Evolutionary conservation across 352 stramenopile species (phyloP), one percentile per base, ranked within the genome.

Genomic region (Phytophthora constricta): DNA sequence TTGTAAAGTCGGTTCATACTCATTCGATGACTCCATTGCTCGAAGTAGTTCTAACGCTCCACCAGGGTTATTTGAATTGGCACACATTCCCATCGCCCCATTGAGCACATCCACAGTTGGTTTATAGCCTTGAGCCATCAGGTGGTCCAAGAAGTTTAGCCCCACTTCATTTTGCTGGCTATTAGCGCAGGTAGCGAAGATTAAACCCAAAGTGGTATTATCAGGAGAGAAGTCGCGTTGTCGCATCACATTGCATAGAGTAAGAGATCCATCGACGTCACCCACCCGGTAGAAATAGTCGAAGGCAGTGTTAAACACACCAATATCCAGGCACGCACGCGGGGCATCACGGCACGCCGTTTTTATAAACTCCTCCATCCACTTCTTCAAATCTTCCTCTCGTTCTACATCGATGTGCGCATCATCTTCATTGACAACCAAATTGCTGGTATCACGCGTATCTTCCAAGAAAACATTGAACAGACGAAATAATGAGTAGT

Each of bases 171-270:
- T 70, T 22, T 91, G 62, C 16, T 85, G 70, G 0, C 75, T 56
- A 8, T 57, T 73, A 22, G 72, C 77, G 39, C 80, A 90, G 5
- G 74, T 79, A 16, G 72, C 74, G 49, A 94, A 92, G 34, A 94
- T 59, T 2, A 92, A 61, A 3, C 74, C 68, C n/a, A 91, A 60
- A 20, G 80, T 89, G 19, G 76, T 65, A 17, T 86, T 60, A 27
- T 86, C 79, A 2, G 75, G 72, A 22, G 68, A 11, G 51, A 91
- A 70, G 0, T 64, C 69, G 10, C 80, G 68, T 16, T 55, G 63
- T n/a, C 74, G 68, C 82, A 94, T 90, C 16, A 73, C 70, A 64
- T 89, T 85, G 59, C 86, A 91, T 37, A 91, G 45, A 19, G 81
- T 61, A 50, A 91, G 88, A 1, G 71, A 73, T 39, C 60, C 51